Conservation (phyloP, 495 filamentous ascomycete genomes). For the Neurospora sp. region DNA sequence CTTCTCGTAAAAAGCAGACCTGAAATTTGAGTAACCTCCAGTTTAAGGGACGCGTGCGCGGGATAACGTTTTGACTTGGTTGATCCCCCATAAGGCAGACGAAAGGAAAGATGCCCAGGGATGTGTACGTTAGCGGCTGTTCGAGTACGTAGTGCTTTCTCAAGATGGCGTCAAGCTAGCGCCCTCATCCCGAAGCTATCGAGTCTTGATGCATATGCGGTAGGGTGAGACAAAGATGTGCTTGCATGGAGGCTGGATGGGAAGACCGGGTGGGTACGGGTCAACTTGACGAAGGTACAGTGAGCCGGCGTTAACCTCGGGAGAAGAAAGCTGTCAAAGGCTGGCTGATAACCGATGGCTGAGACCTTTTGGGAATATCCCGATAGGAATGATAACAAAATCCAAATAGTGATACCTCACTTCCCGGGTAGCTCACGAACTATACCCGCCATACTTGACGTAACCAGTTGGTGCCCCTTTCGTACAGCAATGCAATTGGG, state of each 20-base stretch:
- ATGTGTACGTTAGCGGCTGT: constrained; percentile 1
- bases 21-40: not conserved
- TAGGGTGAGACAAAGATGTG: constrained; percentile 1
- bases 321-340: not conserved
- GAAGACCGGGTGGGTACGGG: not conserved
- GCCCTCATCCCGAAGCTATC: constrained; percentile 1
- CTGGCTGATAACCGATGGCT: not conserved
- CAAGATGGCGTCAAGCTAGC: not conserved
- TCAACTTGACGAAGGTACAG: not conserved
- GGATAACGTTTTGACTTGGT: not conserved
- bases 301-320: not conserved
- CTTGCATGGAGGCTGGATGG: constrained; percentile 8
- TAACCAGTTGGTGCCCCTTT: not conserved
- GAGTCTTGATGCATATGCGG: constrained; percentile 12
- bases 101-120: not conserved
- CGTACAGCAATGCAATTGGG: not conserved
- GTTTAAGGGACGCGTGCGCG: not conserved
- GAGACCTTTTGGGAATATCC: not conserved
- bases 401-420: not conserved
- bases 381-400: not conserved
- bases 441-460: not conserved
- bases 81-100: not conserved
- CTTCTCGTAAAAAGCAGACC: not conserved
- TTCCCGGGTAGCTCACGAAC: not conserved
- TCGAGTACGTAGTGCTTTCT: not conserved